Percentiles rank a stretch among this genome's conserved stretches.
Conservation (phyloP, 495 filamentous ascomycete species). For the Aspergillus cristatus region DNA sequence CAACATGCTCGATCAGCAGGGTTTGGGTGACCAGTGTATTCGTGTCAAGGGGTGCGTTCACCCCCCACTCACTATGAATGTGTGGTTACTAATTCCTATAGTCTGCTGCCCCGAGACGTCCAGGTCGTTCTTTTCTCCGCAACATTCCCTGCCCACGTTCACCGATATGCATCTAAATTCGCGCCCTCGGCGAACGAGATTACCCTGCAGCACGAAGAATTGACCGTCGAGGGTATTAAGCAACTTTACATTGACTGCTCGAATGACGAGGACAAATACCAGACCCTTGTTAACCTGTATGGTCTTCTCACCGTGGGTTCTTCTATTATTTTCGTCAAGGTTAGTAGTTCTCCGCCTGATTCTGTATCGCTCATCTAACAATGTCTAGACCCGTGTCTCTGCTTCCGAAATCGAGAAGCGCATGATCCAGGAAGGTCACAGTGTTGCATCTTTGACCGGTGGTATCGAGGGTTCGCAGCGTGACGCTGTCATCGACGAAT, state of each 20-base stretch:
- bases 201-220: conserved; percentile 77
- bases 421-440: conserved; percentile 83
- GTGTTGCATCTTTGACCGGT: conserved; percentile 79
- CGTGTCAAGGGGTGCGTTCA: conserved; percentile 70
- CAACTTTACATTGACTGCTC: conserved; percentile 94
- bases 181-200: conserved; percentile 81
- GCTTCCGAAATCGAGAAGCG: conserved; percentile 73
- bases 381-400: conserved; percentile 60
- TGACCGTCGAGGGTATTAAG: conserved; percentile 93
- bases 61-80: conserved; percentile 2
- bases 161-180: conserved; percentile 67
- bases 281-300: conserved; percentile 81
- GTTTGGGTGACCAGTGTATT: conserved; percentile 87
- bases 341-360: conserved; percentile 26
- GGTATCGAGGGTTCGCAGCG: conserved; percentile 74
- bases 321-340: conserved; percentile 95
- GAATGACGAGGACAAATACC: conserved; percentile 72
- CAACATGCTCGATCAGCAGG: conserved; percentile 93
- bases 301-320: conserved; percentile 91
- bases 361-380: conserved; percentile 14
- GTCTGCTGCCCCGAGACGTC: conserved; percentile 56
- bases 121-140: conserved; percentile 94
- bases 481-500: conserved; percentile 77
- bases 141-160: conserved; percentile 82
- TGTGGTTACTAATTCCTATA: conserved; percentile 21